phyloP scores from a whole-genome alignment of 176 grass and related monocot genomes.

The Juncus effusus region DNA sequence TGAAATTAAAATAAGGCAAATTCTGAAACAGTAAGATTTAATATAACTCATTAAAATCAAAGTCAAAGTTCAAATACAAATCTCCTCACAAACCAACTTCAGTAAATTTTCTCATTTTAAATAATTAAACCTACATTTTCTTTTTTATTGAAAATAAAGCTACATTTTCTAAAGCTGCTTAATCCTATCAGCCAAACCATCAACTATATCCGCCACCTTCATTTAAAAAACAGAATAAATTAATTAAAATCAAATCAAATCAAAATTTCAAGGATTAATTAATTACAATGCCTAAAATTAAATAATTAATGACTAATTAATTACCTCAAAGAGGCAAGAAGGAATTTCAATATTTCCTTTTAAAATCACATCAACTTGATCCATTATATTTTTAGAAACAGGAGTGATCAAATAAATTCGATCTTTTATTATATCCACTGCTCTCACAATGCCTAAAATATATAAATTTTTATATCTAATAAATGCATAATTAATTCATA shows the following conservation, averaged over 20 bases:
- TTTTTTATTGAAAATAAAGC: too few relatives aligned
- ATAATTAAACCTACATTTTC: too few relatives aligned
- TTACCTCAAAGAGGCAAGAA: not conserved
- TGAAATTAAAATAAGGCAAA: too few relatives aligned
- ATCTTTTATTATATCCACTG: constrained; percentile 11
- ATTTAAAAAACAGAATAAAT: not conserved
- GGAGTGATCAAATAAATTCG: constrained; percentile 13
- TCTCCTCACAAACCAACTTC: too few relatives aligned
- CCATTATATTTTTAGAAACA: constrained; percentile 9
- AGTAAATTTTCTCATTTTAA: too few relatives aligned
- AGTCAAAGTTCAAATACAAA: too few relatives aligned
- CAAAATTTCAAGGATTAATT: not conserved
- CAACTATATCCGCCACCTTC: not conserved
- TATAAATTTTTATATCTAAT: not conserved
- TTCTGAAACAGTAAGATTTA: too few relatives aligned
- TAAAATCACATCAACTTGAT: constrained; percentile 5
- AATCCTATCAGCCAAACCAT: constrained; percentile 1
- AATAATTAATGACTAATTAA: too few relatives aligned
- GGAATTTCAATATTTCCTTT: constrained; percentile 16
- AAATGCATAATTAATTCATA: not conserved
- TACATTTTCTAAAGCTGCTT: not conserved
- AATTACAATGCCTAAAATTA: too few relatives aligned
- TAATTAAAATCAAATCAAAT: constrained; percentile 1
- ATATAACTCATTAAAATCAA: too few relatives aligned
- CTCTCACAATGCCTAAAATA: constrained; percentile 33